A percentile compares a stretch with the other conserved stretches of the same genome.
These are phyloP conservation scores for Cercospora sp. DNA, from an alignment of 2,329 filamentous ascomycete species.

Conservation along the genomic window DNA sequence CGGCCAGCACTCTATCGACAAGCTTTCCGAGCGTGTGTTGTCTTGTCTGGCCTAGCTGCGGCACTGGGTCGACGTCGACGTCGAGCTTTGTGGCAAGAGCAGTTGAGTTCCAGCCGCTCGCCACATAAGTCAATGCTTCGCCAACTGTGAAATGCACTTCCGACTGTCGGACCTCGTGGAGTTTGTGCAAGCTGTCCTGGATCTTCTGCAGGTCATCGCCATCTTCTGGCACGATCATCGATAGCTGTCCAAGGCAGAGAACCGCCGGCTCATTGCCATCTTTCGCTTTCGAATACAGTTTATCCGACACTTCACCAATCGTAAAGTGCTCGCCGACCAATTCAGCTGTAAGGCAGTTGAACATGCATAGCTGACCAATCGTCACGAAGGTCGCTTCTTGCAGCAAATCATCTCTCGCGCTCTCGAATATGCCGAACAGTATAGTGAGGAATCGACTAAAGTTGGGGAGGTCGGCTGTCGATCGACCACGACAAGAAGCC, in stretches of 20 bases:
- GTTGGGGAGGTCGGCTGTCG: neutral
- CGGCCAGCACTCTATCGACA: slow-evolving; percentile 70
- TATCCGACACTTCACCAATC: slow-evolving; percentile 54
- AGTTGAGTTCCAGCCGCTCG: slow-evolving; percentile 80
- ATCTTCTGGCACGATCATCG: slow-evolving; percentile 60
- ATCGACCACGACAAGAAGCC: slow-evolving; percentile 50
- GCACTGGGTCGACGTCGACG: slow-evolving; percentile 56
- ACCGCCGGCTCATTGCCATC: slow-evolving; percentile 82
- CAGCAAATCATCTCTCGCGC: slow-evolving; percentile 57
- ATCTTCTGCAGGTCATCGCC: slow-evolving; percentile 55
- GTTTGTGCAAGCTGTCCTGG: slow-evolving; percentile 66
- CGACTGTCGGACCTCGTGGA: slow-evolving; percentile 81
- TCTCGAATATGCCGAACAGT: slow-evolving; percentile 55
- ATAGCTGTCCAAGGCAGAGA: slow-evolving; percentile 73
- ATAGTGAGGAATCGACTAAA: slow-evolving; percentile 46
- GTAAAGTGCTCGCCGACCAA: slow-evolving; percentile 33
- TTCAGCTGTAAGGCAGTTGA: slow-evolving; percentile 54
- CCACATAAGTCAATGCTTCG: slow-evolving; percentile 77
- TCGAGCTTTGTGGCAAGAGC: slow-evolving; percentile 74
- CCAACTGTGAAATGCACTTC: slow-evolving; percentile 91
- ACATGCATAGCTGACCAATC: slow-evolving; percentile 63
- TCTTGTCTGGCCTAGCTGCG: slow-evolving; percentile 41
- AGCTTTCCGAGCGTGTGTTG: slow-evolving; percentile 53
- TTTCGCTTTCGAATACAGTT: slow-evolving; percentile 69
- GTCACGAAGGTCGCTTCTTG: slow-evolving; percentile 59